Evolutionary conservation across 2,329 filamentous ascomycete species (phyloP), one percentile per base, ranked within the genome.

Genomic region (Diaporthe aspalathi): DNA sequence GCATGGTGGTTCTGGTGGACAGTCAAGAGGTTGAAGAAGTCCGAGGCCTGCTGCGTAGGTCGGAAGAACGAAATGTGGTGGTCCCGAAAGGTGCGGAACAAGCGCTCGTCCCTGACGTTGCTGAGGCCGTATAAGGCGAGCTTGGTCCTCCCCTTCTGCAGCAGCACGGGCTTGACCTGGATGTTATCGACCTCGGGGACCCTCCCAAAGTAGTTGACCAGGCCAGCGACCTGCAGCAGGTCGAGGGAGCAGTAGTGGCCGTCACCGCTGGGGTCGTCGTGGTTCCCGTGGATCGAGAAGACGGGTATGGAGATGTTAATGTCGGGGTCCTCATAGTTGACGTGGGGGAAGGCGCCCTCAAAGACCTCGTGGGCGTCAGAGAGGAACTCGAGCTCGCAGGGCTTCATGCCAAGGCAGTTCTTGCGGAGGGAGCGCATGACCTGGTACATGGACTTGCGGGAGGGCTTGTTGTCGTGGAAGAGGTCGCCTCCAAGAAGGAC

Each of bases 401-500:
- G 96, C 78, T 97, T 98, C 83, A 97, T 94, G 45, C 97, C 96
- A 6, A 97, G 89, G 78, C 96, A 98, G 79, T 98, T 97, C 86
- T 94, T 92, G 67, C 96, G 91, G 38, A 99, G 86, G 2, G 94
- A 96, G 40, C 94, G 91, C 94, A 98, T 98, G 73, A 99, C 96
- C 79, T 99, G 94, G 80, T 96, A 98, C 89, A 99, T 93, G 35
- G 95, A 92, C 79, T 98, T 97, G 72, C 96, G 90, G 8, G 94
- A 98, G 3, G 96, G 97, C 77, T 97, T 97, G 81, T 99, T 99
- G 76, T 99, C 95, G 80, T 99, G 97, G 79, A 99, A 99, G 1
- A 99, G 88, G 79, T 99, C 96, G 57, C 96, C 96, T 3, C 92
- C 95, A 5, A 99, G 90, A 2, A 99, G 87, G 0, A 99, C 93